Conservation (phyloP, 768 basidiomycete genomes). For the Rhizopogon salebrosus region DNA sequence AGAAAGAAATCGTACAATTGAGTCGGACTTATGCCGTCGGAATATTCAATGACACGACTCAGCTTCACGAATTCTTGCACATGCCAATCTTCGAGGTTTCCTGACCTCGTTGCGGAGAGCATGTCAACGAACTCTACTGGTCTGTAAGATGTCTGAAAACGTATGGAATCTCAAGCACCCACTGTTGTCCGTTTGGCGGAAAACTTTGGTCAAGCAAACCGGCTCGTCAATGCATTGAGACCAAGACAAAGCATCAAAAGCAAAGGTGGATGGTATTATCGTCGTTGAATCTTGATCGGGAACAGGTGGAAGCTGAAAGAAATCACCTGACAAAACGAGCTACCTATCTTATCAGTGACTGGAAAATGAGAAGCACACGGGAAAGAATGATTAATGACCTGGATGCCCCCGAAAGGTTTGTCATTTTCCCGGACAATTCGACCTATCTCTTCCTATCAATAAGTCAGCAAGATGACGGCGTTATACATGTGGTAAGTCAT, state of each 20-base stretch:
- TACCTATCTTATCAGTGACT: constrained; percentile 23
- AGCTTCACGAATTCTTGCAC: constrained; percentile 65
- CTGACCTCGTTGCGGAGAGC: constrained; percentile 97
- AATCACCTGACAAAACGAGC: constrained; percentile 74
- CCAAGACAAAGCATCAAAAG: constrained; percentile 68
- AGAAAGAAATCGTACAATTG: constrained; percentile 54
- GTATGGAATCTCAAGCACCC: not conserved
- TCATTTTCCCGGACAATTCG: constrained; percentile 33
- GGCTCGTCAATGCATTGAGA: constrained; percentile 41
- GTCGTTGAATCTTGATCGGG: constrained; percentile 43
- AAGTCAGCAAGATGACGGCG: not conserved
- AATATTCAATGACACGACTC: constrained; percentile 58
- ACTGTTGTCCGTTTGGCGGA: constrained; percentile 65
- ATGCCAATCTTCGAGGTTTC: constrained; percentile 58
- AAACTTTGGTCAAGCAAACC: constrained; percentile 55
- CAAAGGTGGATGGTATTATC: constrained; percentile 48
- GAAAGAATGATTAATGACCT: constrained; percentile 30
- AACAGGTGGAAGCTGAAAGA: constrained; percentile 78
- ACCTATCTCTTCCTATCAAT: constrained; percentile 32
- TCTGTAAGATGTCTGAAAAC: not conserved
- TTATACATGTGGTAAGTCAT: constrained; percentile 30
- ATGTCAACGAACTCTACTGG: constrained; percentile 81
- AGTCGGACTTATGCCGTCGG: constrained; percentile 82
- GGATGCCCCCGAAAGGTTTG: constrained; percentile 65
- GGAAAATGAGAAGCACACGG: not conserved